Percentiles rank a stretch among this genome's conserved stretches.
Conservation (phyloP, 1,139 yeast species). For the Sugiyamaella novakii region DNA sequence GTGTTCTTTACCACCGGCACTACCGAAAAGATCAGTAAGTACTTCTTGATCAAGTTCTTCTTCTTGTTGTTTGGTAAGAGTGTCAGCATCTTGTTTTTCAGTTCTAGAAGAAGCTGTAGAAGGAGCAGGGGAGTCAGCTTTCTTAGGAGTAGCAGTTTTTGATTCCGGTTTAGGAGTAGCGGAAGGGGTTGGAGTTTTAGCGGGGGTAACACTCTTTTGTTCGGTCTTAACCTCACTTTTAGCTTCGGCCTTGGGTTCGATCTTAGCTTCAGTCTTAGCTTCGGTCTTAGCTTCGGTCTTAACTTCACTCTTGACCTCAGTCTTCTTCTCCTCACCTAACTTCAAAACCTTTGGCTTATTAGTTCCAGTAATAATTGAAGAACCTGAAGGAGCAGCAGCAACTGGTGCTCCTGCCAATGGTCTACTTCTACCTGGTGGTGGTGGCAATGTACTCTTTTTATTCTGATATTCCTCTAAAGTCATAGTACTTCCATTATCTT, state of each 20-base stretch:
- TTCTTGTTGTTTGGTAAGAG: conserved; percentile 72
- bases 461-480: conserved; percentile 86
- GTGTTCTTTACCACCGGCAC: conserved; percentile 73
- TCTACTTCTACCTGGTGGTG: conserved; percentile 22
- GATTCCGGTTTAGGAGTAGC: conserved; percentile 34
- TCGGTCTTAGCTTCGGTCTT: conserved; percentile 22
- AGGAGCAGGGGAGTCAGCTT: conserved; percentile 30
- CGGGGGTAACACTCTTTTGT: conserved; percentile 37
- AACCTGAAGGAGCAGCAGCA: conserved; percentile 17
- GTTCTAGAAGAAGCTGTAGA: neutral
- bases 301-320: conserved; percentile 16
- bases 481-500: conserved; percentile 56
- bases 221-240: conserved; percentile 41
- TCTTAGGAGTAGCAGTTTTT: conserved; percentile 34
- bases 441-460: conserved; percentile 49
- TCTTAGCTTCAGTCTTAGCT: conserved; percentile 22
- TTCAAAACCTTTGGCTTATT: conserved; percentile 32
- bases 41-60: conserved; percentile 86
- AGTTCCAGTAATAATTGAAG: conserved; percentile 25
- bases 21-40: conserved; percentile 91
- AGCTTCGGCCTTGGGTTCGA: conserved; percentile 23
- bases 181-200: conserved; percentile 38
- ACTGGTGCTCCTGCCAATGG: conserved; percentile 18
- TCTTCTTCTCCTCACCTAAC: conserved; percentile 22
- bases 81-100: conserved; percentile 47